Evolutionary conservation across 805 yeast species (phyloP), one percentile per base, ranked within the genome.

Genomic region (Sugiyamaella marilandica): DNA sequence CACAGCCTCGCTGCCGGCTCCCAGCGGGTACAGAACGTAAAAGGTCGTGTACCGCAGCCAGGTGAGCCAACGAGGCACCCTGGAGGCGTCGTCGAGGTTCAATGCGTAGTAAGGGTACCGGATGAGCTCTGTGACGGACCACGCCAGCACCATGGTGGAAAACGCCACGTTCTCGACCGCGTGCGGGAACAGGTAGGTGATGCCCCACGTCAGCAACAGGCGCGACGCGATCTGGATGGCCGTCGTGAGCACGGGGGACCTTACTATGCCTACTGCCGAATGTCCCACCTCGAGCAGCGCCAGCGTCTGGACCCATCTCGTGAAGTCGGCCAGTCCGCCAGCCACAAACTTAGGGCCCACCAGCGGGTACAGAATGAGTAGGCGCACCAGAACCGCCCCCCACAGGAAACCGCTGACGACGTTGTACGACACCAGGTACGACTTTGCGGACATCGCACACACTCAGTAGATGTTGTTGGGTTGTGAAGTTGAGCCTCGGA

Each of bases 91-190:
- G 24, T 68, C 65, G 56, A 86, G 69, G 59, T 82, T 82, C 51
- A 84, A 76, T 7, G 95, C 91, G 66, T 94, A 95, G 72, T 81
- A 94, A 41, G 88, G 78, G 70, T 94, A 94, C 67, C 99, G 79
- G 53, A 91, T 84, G 44, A 88, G 77, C 70, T 94, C 99, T n/a
- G 98, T 88, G 50, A 87, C 62, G n/a, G 94, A 81, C 99, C 99
- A 94, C 10, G 97, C 90, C 43, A 82, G 60, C 45, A 83, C 75
- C 67, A 92, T 77, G 1, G 92, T 74, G 52, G 83, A 69, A 13
- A 79, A 75, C 10, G 63, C 52, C 34, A 58, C 54, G 59, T 78
- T 75, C 29, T 89, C 89, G 18, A 29, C 11, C 0, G 87, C 78
- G 16, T 78, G 64, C 8, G 98, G 97, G 58, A 90, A 74, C n/a